Evolutionary conservation across 805 yeast genomes (phyloP).

Genomic region (Teunomyces funiuensis): DNA sequence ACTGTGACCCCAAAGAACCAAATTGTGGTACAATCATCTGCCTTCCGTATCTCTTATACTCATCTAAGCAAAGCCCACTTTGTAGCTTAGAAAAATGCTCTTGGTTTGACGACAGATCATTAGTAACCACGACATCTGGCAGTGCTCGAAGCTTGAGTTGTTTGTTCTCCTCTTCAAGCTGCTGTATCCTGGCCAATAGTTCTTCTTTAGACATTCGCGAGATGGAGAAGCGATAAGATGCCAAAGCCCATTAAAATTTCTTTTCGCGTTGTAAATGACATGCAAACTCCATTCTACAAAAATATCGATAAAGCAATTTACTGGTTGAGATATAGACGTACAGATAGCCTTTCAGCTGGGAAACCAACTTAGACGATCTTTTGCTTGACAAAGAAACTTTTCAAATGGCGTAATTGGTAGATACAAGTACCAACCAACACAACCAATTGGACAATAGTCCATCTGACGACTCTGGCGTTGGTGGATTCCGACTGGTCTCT

Average conservation of each 20-base stretch:
- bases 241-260: not conserved
- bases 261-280: not conserved
- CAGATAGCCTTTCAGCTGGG: not conserved
- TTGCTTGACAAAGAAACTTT: constrained; percentile 82
- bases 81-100: constrained; percentile 9
- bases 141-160: constrained; percentile 5
- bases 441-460: constrained; percentile 71
- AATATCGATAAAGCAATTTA: constrained; percentile 1
- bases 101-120: not conserved
- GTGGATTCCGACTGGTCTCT: constrained; percentile 77
- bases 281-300: not conserved
- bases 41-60: constrained; percentile 83
- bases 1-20: constrained; percentile 54
- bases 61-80: constrained; percentile 48
- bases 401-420: constrained; percentile 76
- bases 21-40: constrained; percentile 91
- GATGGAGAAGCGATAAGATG: no score
- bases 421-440: constrained; percentile 69
- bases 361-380: constrained; percentile 60
- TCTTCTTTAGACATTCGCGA: constrained; percentile 13
- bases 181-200: constrained; percentile 22
- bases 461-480: constrained; percentile 66
- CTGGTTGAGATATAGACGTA: not conserved
- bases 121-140: not conserved
- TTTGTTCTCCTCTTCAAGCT: constrained; percentile 20